These are phyloP conservation scores for Trichoderma endophyticum DNA, from an alignment of 2,329 filamentous ascomycete species.

Conservation along the genomic window DNA sequence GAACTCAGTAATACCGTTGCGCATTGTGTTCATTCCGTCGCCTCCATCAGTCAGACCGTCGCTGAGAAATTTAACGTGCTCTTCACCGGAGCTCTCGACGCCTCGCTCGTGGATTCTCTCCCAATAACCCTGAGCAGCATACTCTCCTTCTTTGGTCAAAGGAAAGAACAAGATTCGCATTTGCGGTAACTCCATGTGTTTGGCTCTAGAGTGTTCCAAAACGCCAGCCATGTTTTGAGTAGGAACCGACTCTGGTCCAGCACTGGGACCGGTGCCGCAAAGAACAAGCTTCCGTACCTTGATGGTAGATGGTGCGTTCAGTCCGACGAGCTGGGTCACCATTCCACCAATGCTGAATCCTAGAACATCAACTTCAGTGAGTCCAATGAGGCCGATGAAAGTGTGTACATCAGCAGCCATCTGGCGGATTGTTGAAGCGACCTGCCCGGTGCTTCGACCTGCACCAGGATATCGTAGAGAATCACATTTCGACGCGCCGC, in stretches of 20 bases:
- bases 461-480: background rate
- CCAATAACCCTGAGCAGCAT: background rate
- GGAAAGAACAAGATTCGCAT: background rate
- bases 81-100: background rate
- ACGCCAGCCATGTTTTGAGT: background rate
- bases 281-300: background rate
- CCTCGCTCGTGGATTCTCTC: background rate
- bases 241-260: background rate
- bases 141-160: background rate
- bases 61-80: background rate
- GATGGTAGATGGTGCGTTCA: background rate
- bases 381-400: background rate
- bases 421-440: background rate
- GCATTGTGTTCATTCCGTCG: background rate
- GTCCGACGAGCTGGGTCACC: background rate
- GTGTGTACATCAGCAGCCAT: background rate
- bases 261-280: background rate
- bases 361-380: background rate
- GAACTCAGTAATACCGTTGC: background rate
- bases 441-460: background rate
- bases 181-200: background rate
- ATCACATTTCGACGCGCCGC: background rate
- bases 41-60: background rate
- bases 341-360: background rate
- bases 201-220: background rate